Evolutionary conservation across 2,329 filamentous ascomycete genomes (phyloP).

Genomic region (Tolypocladium capitatum): DNA sequence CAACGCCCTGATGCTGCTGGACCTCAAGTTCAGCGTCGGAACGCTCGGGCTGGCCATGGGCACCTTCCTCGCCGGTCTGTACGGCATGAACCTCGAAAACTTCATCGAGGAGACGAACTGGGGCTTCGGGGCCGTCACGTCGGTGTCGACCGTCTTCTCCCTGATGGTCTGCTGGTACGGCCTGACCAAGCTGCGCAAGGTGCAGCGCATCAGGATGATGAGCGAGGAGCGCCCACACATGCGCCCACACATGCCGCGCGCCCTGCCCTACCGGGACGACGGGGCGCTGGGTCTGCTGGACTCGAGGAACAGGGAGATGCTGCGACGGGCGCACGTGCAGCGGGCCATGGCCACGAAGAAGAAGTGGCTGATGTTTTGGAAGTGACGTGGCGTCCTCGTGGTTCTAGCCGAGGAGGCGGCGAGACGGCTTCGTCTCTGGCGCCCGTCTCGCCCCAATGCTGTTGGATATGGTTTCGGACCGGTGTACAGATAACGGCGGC

Average conservation of each 20-base stretch:
- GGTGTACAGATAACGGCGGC: too few species aligned
- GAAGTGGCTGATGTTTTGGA: constrained; percentile 12
- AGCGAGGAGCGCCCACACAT: constrained; percentile 26
- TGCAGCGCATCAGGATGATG: constrained; percentile 81
- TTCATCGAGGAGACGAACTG: constrained; percentile 90
- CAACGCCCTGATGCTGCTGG: constrained; percentile 93
- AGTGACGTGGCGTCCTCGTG: neutral
- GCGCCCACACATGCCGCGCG: constrained; percentile 23
- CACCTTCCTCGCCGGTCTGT: constrained; percentile 94
- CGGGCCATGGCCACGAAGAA: constrained; percentile 25
- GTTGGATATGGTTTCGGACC: too few species aligned
- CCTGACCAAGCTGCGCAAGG: constrained; percentile 66
- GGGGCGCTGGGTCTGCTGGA: constrained; percentile 38
- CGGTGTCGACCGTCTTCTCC: constrained; percentile 57
- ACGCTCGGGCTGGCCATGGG: constrained; percentile 90
- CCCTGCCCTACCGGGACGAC: constrained; percentile 32
- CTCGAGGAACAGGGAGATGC: constrained; percentile 39
- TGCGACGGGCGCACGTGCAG: constrained; percentile 37
- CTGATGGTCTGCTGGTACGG: constrained; percentile 73
- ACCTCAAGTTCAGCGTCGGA: constrained; percentile 90
- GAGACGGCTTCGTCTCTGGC: too few species aligned
- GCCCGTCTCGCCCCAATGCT: too few species aligned
- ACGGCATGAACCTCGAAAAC: constrained; percentile 98
- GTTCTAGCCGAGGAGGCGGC: too few species aligned
- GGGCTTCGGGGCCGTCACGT: constrained; percentile 69